phyloP scores from a whole-genome alignment of 257 asterid species.

The Nicotiana noctiflora region DNA sequence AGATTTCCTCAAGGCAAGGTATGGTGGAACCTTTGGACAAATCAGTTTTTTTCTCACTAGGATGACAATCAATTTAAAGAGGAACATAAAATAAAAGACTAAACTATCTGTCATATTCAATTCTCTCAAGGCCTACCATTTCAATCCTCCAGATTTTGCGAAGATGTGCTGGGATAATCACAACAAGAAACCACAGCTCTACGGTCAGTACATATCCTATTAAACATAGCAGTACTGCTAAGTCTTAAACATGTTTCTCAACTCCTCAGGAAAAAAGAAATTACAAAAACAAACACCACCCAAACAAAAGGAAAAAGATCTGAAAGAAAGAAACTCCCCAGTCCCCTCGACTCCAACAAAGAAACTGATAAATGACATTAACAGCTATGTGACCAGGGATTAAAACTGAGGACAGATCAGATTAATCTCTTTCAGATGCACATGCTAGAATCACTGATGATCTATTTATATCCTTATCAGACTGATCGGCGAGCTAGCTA shows the following conservation, averaged over 20 bases:
- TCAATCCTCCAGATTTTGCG: not conserved
- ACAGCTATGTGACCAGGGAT: not conserved
- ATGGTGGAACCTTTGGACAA: not conserved
- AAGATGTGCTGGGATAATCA: not conserved
- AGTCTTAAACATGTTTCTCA: not conserved
- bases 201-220: not conserved
- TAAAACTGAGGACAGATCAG: not conserved
- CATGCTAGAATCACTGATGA: not conserved
- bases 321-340: not conserved
- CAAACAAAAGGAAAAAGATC: not conserved
- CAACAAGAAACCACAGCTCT: not conserved
- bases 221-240: not conserved
- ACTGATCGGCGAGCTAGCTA: not conserved
- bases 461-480: not conserved
- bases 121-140: not conserved
- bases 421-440: constrained; percentile 1
- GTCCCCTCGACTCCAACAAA: not conserved
- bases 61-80: not conserved
- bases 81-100: not conserved
- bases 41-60: not conserved
- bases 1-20: not conserved
- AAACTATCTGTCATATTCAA: not conserved
- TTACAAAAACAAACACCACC: not conserved
- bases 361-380: not conserved
- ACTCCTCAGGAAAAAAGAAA: not conserved